Base-by-base conservation (phyloP, 257 asterid genomes). In the Solanum ahanhuiri region DNA sequence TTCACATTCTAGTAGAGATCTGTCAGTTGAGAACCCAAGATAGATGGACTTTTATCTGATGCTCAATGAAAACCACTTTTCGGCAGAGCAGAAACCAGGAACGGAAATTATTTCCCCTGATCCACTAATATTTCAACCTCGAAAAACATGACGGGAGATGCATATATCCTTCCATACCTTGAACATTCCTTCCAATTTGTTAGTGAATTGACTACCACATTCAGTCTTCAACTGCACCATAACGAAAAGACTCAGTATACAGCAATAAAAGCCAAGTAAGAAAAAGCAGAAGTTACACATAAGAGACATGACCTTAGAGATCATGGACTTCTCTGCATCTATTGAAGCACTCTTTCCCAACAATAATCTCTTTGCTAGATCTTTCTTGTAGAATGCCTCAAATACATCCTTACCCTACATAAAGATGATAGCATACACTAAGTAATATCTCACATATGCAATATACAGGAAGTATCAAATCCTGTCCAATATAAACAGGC, bases 121-220 rank as follows among this genome's bases (percentile, higher is more conserved):
- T 35, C 81, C 48, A 35, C 81, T 72, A 72, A 43, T 34, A 35
- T 72, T 20, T 72, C 51, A 72, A 72, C 81, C 51, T 34, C 51
- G n/a, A 72, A 72, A 72, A 72, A 72, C 48, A 72, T 72, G 81
- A 72, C 2, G 17, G 30, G 51, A 72, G 51, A 35, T 72, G 51
- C 81, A 72, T 34, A 72, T 35, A 72, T 72, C 30, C 81, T 20
- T 72, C 45, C 92, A 81, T 58, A 94, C 99, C 98, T 97, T 95
- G 91, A 94, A 97, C 99, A 94, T 97, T 86, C 98, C 99, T 91
- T 97, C 99, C 37, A 97, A 98, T 92, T 97, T 97, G 93, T 93
- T 97, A 18, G 99, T 97, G 86, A 97, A 95, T 88, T 95, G 99
- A 90, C 99, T 95, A 83, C 99, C 99, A 23, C 99, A 96, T 91